These are phyloP conservation scores for Xerophyta viscosa DNA, from an alignment of 106 monocot species.

Conservation along the genomic window DNA sequence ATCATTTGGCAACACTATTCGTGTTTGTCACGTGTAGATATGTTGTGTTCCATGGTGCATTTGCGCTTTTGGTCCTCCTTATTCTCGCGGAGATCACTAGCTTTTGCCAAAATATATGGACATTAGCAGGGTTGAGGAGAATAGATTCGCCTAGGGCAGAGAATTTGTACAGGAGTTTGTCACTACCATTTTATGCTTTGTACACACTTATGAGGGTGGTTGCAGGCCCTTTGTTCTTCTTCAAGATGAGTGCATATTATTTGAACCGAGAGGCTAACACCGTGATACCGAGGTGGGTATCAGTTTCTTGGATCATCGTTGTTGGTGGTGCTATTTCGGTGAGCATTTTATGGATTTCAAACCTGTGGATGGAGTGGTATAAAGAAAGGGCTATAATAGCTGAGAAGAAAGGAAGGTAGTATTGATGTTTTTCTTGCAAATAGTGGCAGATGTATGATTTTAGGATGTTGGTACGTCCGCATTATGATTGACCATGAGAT, in stretches of 20 bases:
- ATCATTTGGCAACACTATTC: slow-evolving; percentile 96
- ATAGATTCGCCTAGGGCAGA: slow-evolving; percentile 34
- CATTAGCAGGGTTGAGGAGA: slow-evolving; percentile 57
- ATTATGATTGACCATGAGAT: too few relatives aligned
- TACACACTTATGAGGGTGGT: slow-evolving; percentile 70
- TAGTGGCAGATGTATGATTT: too few relatives aligned
- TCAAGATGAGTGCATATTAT: slow-evolving; percentile 66
- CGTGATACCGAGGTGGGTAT: slow-evolving; percentile 78
- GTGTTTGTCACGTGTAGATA: slow-evolving; percentile 87
- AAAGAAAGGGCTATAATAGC: slow-evolving; percentile 24
- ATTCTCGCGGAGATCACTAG: slow-evolving; percentile 84
- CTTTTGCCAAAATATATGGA: slow-evolving; percentile 83
- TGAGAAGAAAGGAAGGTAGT: slow-evolving; percentile 41
- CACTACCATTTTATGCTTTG: slow-evolving; percentile 62
- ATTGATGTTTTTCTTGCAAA: too few relatives aligned
- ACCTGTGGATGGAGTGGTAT: slow-evolving; percentile 64
- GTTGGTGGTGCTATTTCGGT: slow-evolving; percentile 76
- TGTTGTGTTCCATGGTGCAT: slow-evolving; percentile 61
- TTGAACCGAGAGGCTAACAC: slow-evolving; percentile 49
- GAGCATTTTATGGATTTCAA: slow-evolving; percentile 82
- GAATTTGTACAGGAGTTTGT: slow-evolving; percentile 33
- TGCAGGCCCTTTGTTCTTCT: slow-evolving; percentile 74
- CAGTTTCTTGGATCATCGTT: slow-evolving; percentile 78
- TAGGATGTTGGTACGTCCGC: too few relatives aligned
- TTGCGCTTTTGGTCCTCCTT: slow-evolving; percentile 61